These are phyloP conservation scores for Termitomyces sp. DNA, from an alignment of 768 basidiomycete species.

Conservation along the genomic window DNA sequence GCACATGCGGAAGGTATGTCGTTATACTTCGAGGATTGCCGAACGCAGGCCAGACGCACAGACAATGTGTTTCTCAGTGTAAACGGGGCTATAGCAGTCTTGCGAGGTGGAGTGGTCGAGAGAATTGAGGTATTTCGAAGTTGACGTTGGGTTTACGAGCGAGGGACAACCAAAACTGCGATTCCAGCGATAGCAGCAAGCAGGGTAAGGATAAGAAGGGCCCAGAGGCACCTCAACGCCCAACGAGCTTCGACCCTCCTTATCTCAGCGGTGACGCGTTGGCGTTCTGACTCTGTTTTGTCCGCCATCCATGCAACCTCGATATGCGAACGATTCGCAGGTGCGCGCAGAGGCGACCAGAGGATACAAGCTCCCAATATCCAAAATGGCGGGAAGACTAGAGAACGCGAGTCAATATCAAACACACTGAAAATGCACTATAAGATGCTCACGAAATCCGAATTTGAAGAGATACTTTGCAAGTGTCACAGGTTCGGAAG, in stretches of 20 bases:
- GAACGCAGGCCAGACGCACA: neutral
- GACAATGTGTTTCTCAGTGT: neutral
- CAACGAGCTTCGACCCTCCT: slow-evolving; percentile 48
- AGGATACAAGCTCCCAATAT: slow-evolving; percentile 52
- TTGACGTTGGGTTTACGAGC: slow-evolving; percentile 8
- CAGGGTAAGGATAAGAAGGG: slow-evolving; percentile 41
- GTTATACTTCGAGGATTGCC: neutral
- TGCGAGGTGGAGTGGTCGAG: neutral
- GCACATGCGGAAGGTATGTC: neutral
- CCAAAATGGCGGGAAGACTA: slow-evolving; percentile 64
- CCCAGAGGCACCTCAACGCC: slow-evolving; percentile 51
- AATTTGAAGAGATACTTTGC: slow-evolving; percentile 60
- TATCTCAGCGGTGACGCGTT: slow-evolving; percentile 40
- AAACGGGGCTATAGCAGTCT: neutral
- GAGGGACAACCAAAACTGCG: slow-evolving; percentile 25
- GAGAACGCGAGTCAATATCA: neutral
- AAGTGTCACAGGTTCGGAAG: slow-evolving; percentile 45
- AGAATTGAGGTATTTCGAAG: too few species aligned
- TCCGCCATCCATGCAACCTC: slow-evolving; percentile 47
- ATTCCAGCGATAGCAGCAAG: slow-evolving; percentile 27
- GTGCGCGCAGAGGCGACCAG: slow-evolving; percentile 44
- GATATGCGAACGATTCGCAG: slow-evolving; percentile 20
- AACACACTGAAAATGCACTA: neutral
- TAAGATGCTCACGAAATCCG: slow-evolving; percentile 46
- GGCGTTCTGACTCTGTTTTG: slow-evolving; percentile 47